phyloP scores from a whole-genome alignment of 805 yeast genomes.

The Lachancea nothofagi region DNA sequence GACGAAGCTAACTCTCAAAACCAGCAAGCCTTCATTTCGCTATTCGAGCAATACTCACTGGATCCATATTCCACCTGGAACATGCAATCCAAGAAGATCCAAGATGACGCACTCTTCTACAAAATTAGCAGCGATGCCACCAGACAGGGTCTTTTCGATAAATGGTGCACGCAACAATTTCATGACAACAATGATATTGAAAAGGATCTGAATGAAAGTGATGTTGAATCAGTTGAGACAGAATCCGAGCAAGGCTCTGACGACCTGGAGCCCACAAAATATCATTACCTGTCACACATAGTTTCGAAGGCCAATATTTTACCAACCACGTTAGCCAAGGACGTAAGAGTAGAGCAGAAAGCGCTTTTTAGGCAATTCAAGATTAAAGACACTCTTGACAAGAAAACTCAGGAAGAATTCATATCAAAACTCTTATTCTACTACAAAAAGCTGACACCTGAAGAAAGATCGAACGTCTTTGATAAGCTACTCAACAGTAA shows the following conservation, averaged over 20 bases:
- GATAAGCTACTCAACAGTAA: slow-evolving; percentile 9
- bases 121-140: slow-evolving; percentile 31
- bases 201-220: slow-evolving; percentile 17
- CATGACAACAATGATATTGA: slow-evolving; percentile 5
- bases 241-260: slow-evolving; percentile 11
- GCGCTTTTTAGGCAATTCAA: slow-evolving; percentile 20
- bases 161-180: slow-evolving; percentile 38
- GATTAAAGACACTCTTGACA: slow-evolving; percentile 21
- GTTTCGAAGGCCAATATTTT: slow-evolving; percentile 21
- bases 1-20: not conserved
- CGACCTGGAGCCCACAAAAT: slow-evolving; percentile 25
- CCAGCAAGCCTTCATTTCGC: slow-evolving; percentile 25
- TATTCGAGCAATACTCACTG: slow-evolving; percentile 33
- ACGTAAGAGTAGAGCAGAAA: slow-evolving; percentile 23
- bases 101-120: slow-evolving; percentile 40
- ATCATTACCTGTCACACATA: slow-evolving; percentile 31
- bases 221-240: slow-evolving; percentile 2
- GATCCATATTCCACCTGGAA: slow-evolving; percentile 49
- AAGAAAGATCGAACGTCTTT: slow-evolving; percentile 19
- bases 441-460: slow-evolving; percentile 22
- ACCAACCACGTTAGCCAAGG: slow-evolving; percentile 23
- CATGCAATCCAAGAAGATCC: slow-evolving; percentile 37
- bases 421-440: slow-evolving; percentile 25
- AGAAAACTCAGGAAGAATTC: slow-evolving; percentile 22
- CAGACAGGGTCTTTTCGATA: slow-evolving; percentile 39